Evolutionary conservation across 1,284 basidiomycete genomes (phyloP), one percentile per base, ranked within the genome.

Genomic region (Irpex sp.): DNA sequence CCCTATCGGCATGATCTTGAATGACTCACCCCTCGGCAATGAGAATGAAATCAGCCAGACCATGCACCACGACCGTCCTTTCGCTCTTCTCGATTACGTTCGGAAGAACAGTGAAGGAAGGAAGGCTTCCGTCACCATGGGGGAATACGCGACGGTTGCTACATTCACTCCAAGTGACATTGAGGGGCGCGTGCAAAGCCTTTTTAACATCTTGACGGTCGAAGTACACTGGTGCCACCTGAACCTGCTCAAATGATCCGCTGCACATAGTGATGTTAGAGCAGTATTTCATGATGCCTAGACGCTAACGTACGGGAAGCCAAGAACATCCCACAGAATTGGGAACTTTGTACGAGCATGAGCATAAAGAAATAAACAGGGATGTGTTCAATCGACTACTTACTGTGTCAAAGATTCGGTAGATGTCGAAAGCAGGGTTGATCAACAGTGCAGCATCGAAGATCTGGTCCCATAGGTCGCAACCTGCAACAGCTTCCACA

Each of bases 371-470:
- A 3, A 2, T 10, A 20, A n/a, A 74, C 44, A 66, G 2, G 43
- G 22, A 18, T 32, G 49, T 13, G 49, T 54, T n/a, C 15, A 24
- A 7, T 2, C 78, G 85, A 73, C 66, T 22, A 20, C 58, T 60
- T 20, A 83, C 87, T 24, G 89, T 92, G 78, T 93, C 92, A 79
- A 94, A 93, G 68, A 94, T 91, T 44, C 91, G 86, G 78, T 95
- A 95, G 7, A 93, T 85, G 77, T 96, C 86, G 82, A 95, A 95
- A 2, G 91, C 94, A 0, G 93, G 93, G 77, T 95, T 94, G 73
- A 92, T 81, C 2, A 80, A 71, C 22, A 93, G 74, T 0, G 92
- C 89, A 0, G 86, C 90, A 18, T 89, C 78, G 76, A 92, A 90
- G 65, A 94, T 90, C 56, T 83, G 80, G 58, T 88, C 85, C 91